Evolutionary conservation across 139 green algal species (phyloP).

Genomic region (Zygnema circumcarinatum): DNA sequence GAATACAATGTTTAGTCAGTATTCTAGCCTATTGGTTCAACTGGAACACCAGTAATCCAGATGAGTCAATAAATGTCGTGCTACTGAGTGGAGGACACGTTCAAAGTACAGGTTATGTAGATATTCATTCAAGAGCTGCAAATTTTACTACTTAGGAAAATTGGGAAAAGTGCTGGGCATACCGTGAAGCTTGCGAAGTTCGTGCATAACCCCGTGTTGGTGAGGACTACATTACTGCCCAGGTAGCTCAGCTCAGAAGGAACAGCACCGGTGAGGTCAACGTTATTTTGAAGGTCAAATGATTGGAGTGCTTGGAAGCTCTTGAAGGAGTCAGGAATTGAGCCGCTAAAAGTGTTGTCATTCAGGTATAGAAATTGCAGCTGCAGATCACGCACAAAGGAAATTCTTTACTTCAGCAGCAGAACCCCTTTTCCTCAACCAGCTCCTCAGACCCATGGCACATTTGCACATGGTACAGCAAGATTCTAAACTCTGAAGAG

Average conservation of each 20-base stretch:
- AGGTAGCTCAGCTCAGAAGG: background rate
- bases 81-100: too few relatives aligned
- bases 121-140: too few relatives aligned
- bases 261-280: background rate
- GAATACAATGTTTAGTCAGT: too few relatives aligned
- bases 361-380: conserved; percentile 18
- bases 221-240: background rate
- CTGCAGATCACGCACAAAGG: background rate
- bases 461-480: background rate
- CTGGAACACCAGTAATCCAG: background rate
- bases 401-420: background rate
- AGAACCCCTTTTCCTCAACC: background rate
- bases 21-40: too few relatives aligned
- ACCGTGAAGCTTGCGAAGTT: background rate
- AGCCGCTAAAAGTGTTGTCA: conserved; percentile 9
- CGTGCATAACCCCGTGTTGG: background rate
- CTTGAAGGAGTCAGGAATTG: conserved; percentile 8
- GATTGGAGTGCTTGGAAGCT: background rate
- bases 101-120: too few relatives aligned
- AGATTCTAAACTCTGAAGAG: background rate
- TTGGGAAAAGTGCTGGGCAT: background rate
- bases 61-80: too few relatives aligned
- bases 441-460: background rate
- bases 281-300: background rate
- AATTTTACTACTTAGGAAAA: too few relatives aligned